A percentile compares a stretch with the other conserved stretches of the same genome.
Conservation (phyloP, 768 basidiomycete species). For the Trametes elegans region DNA sequence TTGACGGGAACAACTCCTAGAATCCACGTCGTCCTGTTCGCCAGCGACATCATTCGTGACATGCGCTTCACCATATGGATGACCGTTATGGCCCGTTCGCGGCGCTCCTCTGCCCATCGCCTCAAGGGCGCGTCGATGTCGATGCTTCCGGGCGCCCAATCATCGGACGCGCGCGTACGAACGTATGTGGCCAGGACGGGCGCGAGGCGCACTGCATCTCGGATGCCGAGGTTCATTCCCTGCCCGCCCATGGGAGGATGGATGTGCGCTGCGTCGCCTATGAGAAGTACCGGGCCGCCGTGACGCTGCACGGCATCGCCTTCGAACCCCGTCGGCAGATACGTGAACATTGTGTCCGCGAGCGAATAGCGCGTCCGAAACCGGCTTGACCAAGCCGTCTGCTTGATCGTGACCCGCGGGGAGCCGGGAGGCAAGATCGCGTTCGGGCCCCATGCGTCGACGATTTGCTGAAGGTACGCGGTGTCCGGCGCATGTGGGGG, state of each 20-base stretch:
- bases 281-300: slow-evolving; percentile 26
- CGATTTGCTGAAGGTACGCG: slow-evolving; percentile 42
- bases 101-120: slow-evolving; percentile 36
- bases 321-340: slow-evolving; percentile 19
- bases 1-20: slow-evolving; percentile 27
- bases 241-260: slow-evolving; percentile 56
- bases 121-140: slow-evolving; percentile 34
- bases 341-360: slow-evolving; percentile 39
- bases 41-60: slow-evolving; percentile 25
- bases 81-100: slow-evolving; percentile 39
- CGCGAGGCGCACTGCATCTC: slow-evolving; percentile 48
- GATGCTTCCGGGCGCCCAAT: slow-evolving; percentile 19
- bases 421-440: slow-evolving; percentile 37
- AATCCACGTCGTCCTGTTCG: slow-evolving; percentile 20
- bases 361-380: slow-evolving; percentile 46
- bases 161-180: background rate
- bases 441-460: slow-evolving; percentile 40
- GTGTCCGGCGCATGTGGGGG: slow-evolving; percentile 37
- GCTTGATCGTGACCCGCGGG: slow-evolving; percentile 32
- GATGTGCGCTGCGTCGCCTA: slow-evolving; percentile 51
- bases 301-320: background rate
- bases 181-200: slow-evolving; percentile 40
- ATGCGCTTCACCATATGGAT: slow-evolving; percentile 41
- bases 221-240: slow-evolving; percentile 59
- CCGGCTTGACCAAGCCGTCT: slow-evolving; percentile 44